phyloP scores from a whole-genome alignment of 306 rosid species.

The Coriaria nepalensis region DNA sequence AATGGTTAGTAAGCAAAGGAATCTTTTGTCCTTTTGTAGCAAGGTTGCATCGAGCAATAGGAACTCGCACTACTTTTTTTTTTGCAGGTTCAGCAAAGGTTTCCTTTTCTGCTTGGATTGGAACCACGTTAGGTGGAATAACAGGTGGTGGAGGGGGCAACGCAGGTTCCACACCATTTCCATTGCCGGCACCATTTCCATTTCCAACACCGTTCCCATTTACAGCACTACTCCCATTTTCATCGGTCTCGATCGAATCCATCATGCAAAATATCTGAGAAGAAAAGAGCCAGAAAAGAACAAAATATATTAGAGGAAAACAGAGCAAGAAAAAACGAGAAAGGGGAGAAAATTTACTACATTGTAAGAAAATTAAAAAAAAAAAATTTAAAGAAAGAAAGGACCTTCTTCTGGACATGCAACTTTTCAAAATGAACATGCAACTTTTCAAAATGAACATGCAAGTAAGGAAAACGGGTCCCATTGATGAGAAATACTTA shows the following conservation, averaged over 20 bases:
- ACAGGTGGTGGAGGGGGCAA: conserved; percentile 84
- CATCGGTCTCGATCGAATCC: conserved; percentile 41
- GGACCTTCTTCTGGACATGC: no score
- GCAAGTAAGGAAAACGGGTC: no score
- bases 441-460: no score
- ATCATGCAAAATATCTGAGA: conserved; percentile 13
- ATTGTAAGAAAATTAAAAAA: no score
- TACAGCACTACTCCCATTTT: conserved; percentile 12
- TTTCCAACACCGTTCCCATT: conserved; percentile 1
- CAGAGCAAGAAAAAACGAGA: no score
- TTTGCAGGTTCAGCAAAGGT: conserved; percentile 26
- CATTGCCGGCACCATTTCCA: conserved; percentile 7
- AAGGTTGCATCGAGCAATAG: conserved; percentile 52
- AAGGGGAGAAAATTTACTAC: no score
- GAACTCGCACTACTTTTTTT: conserved; percentile 45
- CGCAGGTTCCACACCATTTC: conserved; percentile 13
- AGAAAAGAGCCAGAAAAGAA: no score
- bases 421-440: no score
- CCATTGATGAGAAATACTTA: no score
- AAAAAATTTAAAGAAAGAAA: no score
- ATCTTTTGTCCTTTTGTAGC: conserved; percentile 54
- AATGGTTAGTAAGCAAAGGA: conserved; percentile 59
- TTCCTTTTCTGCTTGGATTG: conserved; percentile 25
- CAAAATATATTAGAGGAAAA: no score
- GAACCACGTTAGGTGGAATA: conserved; percentile 55